Percentiles rank a stretch among this genome's conserved stretches.
These are phyloP conservation scores for Coprinopsis sp. DNA, from an alignment of 768 basidiomycete species.

Conservation along the genomic window DNA sequence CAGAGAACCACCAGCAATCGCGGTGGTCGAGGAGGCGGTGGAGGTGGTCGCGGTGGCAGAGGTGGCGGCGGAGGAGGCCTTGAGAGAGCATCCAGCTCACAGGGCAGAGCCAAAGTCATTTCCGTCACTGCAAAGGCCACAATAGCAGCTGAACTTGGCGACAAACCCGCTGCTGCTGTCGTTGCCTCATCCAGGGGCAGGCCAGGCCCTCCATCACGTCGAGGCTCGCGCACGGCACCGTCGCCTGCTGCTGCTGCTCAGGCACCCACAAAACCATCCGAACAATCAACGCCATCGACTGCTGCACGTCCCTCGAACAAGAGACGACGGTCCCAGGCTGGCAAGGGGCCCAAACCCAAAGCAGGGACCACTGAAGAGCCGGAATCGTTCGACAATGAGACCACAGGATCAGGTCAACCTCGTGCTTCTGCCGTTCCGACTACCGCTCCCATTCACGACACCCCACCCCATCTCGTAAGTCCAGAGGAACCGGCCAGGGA, in stretches of 20 bases:
- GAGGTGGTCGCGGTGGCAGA: slow-evolving; percentile 26
- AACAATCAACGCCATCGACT: slow-evolving; percentile 19
- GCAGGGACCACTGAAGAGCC: too few relatives aligned
- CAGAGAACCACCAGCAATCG: slow-evolving; percentile 33
- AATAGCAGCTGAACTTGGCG: slow-evolving; percentile 12
- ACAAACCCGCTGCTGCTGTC: too few relatives aligned
- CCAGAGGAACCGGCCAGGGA: slow-evolving; percentile 28
- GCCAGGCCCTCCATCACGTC: slow-evolving; percentile 30
- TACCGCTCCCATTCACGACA: slow-evolving; percentile 46
- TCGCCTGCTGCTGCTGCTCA: slow-evolving; percentile 22
- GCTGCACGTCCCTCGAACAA: slow-evolving; percentile 42
- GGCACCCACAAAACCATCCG: slow-evolving; percentile 16
- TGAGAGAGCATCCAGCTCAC: slow-evolving; percentile 15
- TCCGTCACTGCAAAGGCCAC: slow-evolving; percentile 15
- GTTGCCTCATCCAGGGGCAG: slow-evolving; percentile 11
- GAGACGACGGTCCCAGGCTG: slow-evolving; percentile 45
- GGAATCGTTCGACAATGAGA: slow-evolving; percentile 30
- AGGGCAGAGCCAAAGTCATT: slow-evolving; percentile 17
- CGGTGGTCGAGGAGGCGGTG: slow-evolving; percentile 34
- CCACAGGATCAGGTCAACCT: slow-evolving; percentile 28
- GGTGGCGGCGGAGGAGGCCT: slow-evolving; percentile 27
- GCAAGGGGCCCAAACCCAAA: slow-evolving; percentile 28
- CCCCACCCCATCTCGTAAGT: slow-evolving; percentile 51
- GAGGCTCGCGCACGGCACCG: slow-evolving; percentile 27
- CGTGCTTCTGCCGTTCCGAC: slow-evolving; percentile 29